Evolutionary conservation across 345 rosid genomes (phyloP), one percentile per base, ranked within the genome.

Genomic region (Eucalyptus tenuipes): DNA sequence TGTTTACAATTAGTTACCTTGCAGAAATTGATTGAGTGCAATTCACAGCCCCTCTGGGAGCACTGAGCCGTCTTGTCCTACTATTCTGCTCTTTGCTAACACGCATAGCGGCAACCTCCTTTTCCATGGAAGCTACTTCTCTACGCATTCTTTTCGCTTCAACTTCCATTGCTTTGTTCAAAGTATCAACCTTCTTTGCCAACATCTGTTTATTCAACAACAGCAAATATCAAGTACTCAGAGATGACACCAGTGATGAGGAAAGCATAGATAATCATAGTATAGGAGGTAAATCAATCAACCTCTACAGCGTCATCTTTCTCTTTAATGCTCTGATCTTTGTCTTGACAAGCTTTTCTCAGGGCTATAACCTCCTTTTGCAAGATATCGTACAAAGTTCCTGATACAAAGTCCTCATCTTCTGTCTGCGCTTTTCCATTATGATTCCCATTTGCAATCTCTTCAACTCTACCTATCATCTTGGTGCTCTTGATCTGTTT

Each of bases 141-240:
- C 94, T 89, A 68, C 94, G 87, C 94, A 90, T 90, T 90, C 88
- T 93, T 80, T 93, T 93, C 5, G 93, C 92, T 90, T 93, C 94
- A 33, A 93, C 87, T 48, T 90, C 94, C 94, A 93, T 93, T 55
- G 94, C 94, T 89, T 90, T 93, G 75, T 89, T 91, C 86, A 93
- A 88, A 37, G 90, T 91, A 33, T 93, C 93, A 27, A 93, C 94
- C 89, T 93, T 93, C 94, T 91, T 93, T 24, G 92, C 94, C 89
- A 93, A 88, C 92, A 91, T 93, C 93, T 93, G 91, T 29, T 40
- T 86, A 40, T 75, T 75, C 47, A 75, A 75, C 84, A 40, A 75
- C 84, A 75, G 29, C 84, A 75, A 40, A 75, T 40, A 75, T 75
- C 84, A 75, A 75, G 47, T 40, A 75, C 14, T 75, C 29, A 75